Conservation (phyloP, 345 rosid species). For the Salix koriyanagi region DNA sequence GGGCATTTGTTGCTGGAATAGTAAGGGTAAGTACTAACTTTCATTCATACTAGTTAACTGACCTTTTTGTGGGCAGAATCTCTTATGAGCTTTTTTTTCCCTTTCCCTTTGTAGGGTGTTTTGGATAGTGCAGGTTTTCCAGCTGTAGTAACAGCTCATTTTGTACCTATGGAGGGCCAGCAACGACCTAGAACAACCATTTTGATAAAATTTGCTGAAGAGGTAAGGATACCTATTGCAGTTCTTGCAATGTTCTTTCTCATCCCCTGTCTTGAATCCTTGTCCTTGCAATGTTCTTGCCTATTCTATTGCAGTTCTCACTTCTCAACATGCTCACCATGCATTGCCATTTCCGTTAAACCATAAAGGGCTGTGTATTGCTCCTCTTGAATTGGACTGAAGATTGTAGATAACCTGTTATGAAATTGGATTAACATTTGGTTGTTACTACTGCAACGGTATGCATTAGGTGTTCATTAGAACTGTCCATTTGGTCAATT, state of each 20-base stretch:
- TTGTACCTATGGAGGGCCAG: constrained; percentile 96
- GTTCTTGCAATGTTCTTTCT: neutral
- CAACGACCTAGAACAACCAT: constrained; percentile 97
- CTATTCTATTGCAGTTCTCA: too few relatives aligned
- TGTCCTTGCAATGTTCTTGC: neutral
- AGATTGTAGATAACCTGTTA: neutral
- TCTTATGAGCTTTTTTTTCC: constrained; percentile 9
- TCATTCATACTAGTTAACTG: constrained; percentile 6
- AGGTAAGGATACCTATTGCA: constrained; percentile 39
- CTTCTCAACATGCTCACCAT: too few relatives aligned
- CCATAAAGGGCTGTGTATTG: neutral
- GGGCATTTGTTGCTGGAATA: constrained; percentile 99
- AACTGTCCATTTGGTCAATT: neutral
- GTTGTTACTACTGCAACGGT: neutral
- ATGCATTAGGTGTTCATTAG: neutral
- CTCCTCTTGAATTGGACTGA: neutral
- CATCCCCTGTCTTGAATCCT: neutral
- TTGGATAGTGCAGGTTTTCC: constrained; percentile 91
- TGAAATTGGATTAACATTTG: neutral
- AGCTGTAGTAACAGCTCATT: constrained; percentile 95
- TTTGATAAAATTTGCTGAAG: constrained; percentile 92
- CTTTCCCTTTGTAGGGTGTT: constrained; percentile 62
- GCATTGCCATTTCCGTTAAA: neutral
- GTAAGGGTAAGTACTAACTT: constrained; percentile 54
- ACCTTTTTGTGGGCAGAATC: constrained; percentile 1